Percentiles rank a stretch among this genome's conserved stretches.
phyloP scores from a whole-genome alignment of 2,329 filamentous ascomycete genomes.

The Rachicladosporium sp. region DNA sequence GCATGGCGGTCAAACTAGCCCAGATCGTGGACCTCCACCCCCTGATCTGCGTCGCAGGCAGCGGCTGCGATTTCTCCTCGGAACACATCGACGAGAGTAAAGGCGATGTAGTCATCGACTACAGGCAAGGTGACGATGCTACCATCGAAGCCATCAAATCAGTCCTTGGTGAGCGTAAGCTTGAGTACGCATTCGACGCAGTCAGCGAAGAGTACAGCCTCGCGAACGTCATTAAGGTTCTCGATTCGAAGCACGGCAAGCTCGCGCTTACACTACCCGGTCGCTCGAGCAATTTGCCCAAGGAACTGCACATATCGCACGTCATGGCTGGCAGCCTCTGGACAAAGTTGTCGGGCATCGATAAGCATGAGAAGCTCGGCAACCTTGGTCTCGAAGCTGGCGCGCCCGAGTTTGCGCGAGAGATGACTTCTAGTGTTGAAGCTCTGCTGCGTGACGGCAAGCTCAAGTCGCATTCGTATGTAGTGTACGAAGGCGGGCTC shows the following conservation, averaged over 20 bases:
- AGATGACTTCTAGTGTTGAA: too few species aligned
- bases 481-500: too few species aligned
- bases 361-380: too few species aligned
- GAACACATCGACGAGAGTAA: conserved; percentile 39
- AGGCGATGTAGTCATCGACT: conserved; percentile 49
- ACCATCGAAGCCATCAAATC: conserved; percentile 19
- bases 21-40: conserved; percentile 44
- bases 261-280: conserved; percentile 21
- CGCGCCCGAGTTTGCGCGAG: too few species aligned
- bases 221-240: conserved; percentile 26
- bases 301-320: too few species aligned
- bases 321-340: too few species aligned
- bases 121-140: conserved; percentile 31
- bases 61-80: conserved; percentile 39
- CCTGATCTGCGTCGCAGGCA: conserved; percentile 47
- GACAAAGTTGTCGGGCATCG: too few species aligned
- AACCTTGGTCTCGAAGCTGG: too few species aligned
- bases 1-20: conserved; percentile 47
- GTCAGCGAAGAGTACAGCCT: conserved; percentile 20
- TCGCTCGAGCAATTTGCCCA: too few species aligned
- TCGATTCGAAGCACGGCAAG: conserved; percentile 22
- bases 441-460: too few species aligned
- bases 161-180: conserved; percentile 15
- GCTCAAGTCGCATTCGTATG: too few species aligned
- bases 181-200: conserved; percentile 23